phyloP scores from a whole-genome alignment of 129 eudicot species.

The Saposhnikovia divaricata region DNA sequence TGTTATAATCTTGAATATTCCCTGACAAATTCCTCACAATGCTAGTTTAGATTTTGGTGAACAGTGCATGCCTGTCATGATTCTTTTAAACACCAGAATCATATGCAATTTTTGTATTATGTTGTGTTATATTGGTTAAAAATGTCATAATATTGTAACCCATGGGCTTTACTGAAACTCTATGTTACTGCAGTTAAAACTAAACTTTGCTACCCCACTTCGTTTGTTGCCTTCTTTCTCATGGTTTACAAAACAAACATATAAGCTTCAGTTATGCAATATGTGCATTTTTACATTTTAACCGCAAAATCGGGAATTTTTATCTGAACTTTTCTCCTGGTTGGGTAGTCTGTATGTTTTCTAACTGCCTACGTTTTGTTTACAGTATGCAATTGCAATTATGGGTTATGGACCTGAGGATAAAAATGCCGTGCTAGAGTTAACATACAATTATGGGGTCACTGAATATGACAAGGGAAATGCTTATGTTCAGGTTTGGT shows the following conservation, averaged over 20 bases:
- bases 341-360: neutral
- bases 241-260: neutral
- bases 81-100: too few relatives aligned
- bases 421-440: slow-evolving; percentile 73
- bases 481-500: slow-evolving; percentile 80
- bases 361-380: slow-evolving; percentile 11
- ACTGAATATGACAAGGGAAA: slow-evolving; percentile 90
- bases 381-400: slow-evolving; percentile 92
- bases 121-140: neutral
- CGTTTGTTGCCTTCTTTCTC: neutral
- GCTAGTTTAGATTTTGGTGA: neutral
- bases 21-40: neutral
- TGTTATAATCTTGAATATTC: neutral
- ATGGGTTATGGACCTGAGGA: slow-evolving; percentile 98
- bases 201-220: neutral
- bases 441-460: slow-evolving; percentile 90
- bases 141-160: neutral
- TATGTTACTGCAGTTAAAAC: neutral
- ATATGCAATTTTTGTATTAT: neutral
- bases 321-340: neutral
- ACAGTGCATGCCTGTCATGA: too few relatives aligned
- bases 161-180: neutral
- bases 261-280: neutral
- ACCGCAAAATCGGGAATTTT: neutral
- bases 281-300: neutral